These are phyloP conservation scores for Saccharomyces pastorianus DNA, from an alignment of 1,139 yeast species.

Conservation along the genomic window DNA sequence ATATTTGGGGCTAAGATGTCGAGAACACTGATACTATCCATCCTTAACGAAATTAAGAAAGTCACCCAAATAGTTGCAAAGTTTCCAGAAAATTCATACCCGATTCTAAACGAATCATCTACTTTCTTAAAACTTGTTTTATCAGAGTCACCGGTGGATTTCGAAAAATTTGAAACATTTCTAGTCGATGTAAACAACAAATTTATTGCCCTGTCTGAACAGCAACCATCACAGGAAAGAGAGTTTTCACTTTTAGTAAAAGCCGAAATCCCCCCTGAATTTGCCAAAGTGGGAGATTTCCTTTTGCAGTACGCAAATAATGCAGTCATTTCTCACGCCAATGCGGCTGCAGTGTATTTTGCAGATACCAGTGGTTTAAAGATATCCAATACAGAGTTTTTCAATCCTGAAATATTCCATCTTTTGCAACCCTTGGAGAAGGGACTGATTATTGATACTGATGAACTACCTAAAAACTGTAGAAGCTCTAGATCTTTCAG, in stretches of 20 bases:
- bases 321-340: conserved; percentile 26
- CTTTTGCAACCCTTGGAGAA: conserved; percentile 25
- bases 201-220: conserved; percentile 24
- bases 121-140: conserved; percentile 26
- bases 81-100: conserved; percentile 30
- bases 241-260: conserved; percentile 29
- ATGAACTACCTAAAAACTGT: conserved; percentile 10
- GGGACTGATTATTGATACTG: conserved; percentile 23
- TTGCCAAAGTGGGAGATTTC: conserved; percentile 22
- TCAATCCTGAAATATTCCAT: conserved; percentile 13
- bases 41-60: conserved; percentile 27
- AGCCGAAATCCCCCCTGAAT: conserved; percentile 25
- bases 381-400: conserved; percentile 25
- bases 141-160: conserved; percentile 29
- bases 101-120: conserved; percentile 31
- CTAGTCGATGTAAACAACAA: conserved; percentile 27
- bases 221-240: conserved; percentile 17
- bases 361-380: conserved; percentile 27
- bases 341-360: conserved; percentile 27
- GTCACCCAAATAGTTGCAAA: conserved; percentile 27
- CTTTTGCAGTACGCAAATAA: conserved; percentile 23
- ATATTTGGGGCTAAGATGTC: conserved; percentile 31
- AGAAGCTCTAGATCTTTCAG: conserved; percentile 21
- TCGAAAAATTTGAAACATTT: conserved; percentile 30
- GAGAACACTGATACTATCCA: conserved; percentile 26